These are phyloP conservation scores for Geotrichum bryndzae DNA, from an alignment of 1,139 yeast species.

Conservation along the genomic window DNA sequence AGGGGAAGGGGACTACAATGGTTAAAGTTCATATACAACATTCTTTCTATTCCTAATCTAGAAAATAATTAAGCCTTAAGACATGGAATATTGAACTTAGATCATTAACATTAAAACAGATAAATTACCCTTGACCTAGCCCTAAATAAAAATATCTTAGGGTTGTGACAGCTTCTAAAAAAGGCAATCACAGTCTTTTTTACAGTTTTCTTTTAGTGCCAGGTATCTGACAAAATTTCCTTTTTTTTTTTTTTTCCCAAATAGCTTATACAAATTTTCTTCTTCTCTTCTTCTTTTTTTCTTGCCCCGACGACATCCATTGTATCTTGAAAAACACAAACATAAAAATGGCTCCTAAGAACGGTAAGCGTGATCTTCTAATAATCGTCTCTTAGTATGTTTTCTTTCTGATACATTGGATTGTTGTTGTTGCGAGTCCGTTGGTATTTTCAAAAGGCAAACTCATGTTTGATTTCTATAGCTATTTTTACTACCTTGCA, in stretches of 20 bases:
- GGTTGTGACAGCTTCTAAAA: background rate
- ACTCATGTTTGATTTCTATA: constrained; percentile 11
- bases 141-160: background rate
- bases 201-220: background rate
- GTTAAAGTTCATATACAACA: background rate
- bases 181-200: background rate
- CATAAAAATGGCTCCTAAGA: constrained; percentile 20
- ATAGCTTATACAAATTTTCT: background rate
- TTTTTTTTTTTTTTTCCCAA: background rate
- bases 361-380: constrained; percentile 22
- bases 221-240: background rate
- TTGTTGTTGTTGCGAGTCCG: constrained; percentile 2
- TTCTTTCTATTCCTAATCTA: background rate
- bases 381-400: constrained; percentile 16
- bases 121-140: background rate
- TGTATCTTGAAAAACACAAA: constrained; percentile 17
- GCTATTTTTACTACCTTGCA: background rate
- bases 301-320: constrained; percentile 19
- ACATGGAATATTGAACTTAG: background rate
- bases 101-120: background rate
- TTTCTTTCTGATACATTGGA: constrained; percentile 6
- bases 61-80: background rate
- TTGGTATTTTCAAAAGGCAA: constrained; percentile 9
- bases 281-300: constrained; percentile 2
- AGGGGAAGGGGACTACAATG: background rate